A percentile compares a stretch with the other conserved stretches of the same genome.
These are phyloP conservation scores for Ceratocystis alfenasii DNA, from an alignment of 2,329 filamentous ascomycete genomes.

Conservation along the genomic window DNA sequence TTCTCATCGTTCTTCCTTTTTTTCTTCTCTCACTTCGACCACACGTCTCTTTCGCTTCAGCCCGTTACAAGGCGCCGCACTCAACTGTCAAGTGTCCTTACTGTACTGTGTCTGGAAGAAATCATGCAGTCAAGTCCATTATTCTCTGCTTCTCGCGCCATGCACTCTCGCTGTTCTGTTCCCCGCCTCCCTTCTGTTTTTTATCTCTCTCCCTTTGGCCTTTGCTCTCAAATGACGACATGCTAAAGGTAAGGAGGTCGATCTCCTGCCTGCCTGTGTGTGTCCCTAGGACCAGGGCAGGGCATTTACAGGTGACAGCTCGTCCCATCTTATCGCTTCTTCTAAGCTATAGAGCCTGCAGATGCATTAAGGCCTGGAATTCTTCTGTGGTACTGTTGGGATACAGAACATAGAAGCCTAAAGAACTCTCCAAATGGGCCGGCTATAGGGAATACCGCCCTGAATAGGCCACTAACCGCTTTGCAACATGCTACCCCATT, in stretches of 20 bases:
- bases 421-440: not conserved
- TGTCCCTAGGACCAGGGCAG: not conserved
- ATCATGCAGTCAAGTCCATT: not conserved
- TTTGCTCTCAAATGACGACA: conserved; percentile 4
- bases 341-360: not conserved
- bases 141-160: not conserved
- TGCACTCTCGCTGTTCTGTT: not conserved
- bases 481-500: not conserved
- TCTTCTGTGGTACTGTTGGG: not conserved
- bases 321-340: not conserved
- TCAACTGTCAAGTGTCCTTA: not conserved
- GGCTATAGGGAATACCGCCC: not conserved
- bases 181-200: not conserved
- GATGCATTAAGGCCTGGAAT: not conserved
- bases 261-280: not conserved
- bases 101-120: not conserved
- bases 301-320: not conserved
- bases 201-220: not conserved
- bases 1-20: not conserved
- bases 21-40: not conserved
- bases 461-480: not conserved
- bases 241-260: not conserved
- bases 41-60: not conserved
- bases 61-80: not conserved
- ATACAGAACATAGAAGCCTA: not conserved